Evolutionary conservation across 2,329 filamentous ascomycete genomes (phyloP), one percentile per base, ranked within the genome.

Genomic region (Aspergillus intermedius): DNA sequence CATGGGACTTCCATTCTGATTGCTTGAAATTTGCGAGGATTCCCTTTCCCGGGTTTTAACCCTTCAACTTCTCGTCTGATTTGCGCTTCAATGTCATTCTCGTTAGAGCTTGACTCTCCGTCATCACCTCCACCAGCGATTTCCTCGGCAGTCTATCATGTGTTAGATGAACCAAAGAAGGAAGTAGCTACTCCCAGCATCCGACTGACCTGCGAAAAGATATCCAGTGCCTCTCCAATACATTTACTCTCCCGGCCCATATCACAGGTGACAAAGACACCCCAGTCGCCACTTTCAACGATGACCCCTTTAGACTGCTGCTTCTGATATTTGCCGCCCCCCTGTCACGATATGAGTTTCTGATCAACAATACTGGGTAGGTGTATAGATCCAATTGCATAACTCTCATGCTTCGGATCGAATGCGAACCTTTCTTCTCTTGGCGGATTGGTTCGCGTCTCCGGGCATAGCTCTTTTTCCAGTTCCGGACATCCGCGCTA

Each of bases 241-340:
- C 79, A 81, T 66, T 81, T 82, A 37, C 69, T 71, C 67, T 85
- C 81, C 59, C 74, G 77, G 51, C 79, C 79, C 67, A 79, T 79
- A 50, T 80, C 76, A 60, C 81, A 83, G 3, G 81, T 83, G 39
- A 80, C 77, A 72, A 82, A 83, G 23, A 84, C 80, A 9, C 82
- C 82, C 45, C 74, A 72, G 58, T 84, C 80, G 13, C 80, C 81
- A 46, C 55, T 60, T 49, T 73, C 69, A 45, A 75, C 60, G 21
- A 47, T 54, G 32, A 52, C 51, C 49, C 59, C 58, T 39, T 52
- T 49, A 40, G 42, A 48, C 45, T 60, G 55, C 15, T 59, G 54
- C 47, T 69, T 59, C 30, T 54, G 59, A 56, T 63, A 69, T 53
- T 60, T 54, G 12, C 52, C 59, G 43, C 60, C 60, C 62, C 54